These are phyloP conservation scores for Lichtheimia ramosa DNA, from an alignment of 371 early-diverging fungal genomes.

Conservation along the genomic window DNA sequence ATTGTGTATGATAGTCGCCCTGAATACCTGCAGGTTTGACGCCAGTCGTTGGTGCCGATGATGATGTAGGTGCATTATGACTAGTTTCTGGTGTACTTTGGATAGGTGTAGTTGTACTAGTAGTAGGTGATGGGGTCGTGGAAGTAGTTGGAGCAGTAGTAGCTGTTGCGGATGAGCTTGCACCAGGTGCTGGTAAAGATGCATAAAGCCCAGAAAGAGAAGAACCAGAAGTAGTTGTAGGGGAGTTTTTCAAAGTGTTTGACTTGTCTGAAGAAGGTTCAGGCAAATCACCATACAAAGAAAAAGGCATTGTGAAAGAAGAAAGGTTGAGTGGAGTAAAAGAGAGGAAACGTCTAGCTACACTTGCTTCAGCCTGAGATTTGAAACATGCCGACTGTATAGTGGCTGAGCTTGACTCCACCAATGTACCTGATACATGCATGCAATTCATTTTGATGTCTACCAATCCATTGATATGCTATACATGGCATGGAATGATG, in stretches of 20 bases:
- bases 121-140: slow-evolving; percentile 4
- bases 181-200: slow-evolving; percentile 18
- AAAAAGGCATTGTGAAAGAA: slow-evolving; percentile 8
- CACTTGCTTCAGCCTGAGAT: too few species aligned
- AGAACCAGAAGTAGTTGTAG: background rate
- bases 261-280: slow-evolving; percentile 20
- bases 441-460: too few species aligned
- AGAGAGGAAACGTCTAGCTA: too few species aligned
- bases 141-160: background rate
- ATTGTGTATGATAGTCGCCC: background rate
- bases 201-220: slow-evolving; percentile 18
- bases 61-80: background rate
- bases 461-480: too few species aligned
- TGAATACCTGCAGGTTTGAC: slow-evolving; percentile 22
- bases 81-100: background rate
- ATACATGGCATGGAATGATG: too few species aligned
- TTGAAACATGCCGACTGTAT: too few species aligned
- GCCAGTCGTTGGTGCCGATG: slow-evolving; percentile 4
- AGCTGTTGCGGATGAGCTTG: slow-evolving; percentile 1
- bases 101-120: background rate
- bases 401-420: too few species aligned
- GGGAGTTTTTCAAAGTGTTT: background rate
- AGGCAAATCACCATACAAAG: slow-evolving; percentile 29
- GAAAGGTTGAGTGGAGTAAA: too few species aligned
- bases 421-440: too few species aligned